Conservation (phyloP, 352 stramenopile species). For the Peronospora farinosa region DNA sequence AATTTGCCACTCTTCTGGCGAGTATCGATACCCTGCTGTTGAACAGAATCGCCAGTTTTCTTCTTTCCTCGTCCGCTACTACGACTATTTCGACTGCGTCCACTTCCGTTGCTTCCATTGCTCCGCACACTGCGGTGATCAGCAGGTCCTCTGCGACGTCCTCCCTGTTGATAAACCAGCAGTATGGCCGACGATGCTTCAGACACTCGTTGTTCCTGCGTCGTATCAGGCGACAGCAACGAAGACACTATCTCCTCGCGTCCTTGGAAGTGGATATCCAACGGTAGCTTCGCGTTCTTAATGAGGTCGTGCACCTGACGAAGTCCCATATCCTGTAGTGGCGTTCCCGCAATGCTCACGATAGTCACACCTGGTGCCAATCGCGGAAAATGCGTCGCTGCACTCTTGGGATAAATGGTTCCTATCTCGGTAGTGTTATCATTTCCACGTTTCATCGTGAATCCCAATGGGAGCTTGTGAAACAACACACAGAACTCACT, state of each 20-base stretch:
- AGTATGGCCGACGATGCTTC: not conserved
- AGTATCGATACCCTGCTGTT: slow-evolving; percentile 13
- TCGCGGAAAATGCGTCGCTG: slow-evolving; percentile 65
- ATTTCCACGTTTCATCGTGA: slow-evolving; percentile 77
- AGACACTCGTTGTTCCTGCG: slow-evolving; percentile 12
- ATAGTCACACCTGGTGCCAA: slow-evolving; percentile 65
- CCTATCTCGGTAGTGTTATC: slow-evolving; percentile 65
- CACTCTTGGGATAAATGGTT: slow-evolving; percentile 79
- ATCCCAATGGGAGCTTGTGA: slow-evolving; percentile 77
- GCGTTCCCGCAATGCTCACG: slow-evolving; percentile 58
- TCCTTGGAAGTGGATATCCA: slow-evolving; percentile 62
- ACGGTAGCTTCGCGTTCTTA: slow-evolving; percentile 59
- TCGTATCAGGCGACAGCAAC: slow-evolving; percentile 5
- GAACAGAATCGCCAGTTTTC: slow-evolving; percentile 6
- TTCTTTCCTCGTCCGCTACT: slow-evolving; percentile 21
- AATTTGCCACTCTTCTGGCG: slow-evolving; percentile 16
- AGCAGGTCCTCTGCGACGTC: slow-evolving; percentile 19
- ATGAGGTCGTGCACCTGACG: slow-evolving; percentile 83
- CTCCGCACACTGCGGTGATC: slow-evolving; percentile 26
- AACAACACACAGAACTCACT: slow-evolving; percentile 78
- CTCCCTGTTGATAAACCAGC: slow-evolving; percentile 9
- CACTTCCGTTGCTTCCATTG: slow-evolving; percentile 29
- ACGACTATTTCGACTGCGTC: slow-evolving; percentile 28
- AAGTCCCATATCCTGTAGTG: slow-evolving; percentile 56
- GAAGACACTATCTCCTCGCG: slow-evolving; percentile 11